Percentiles rank a stretch among this genome's conserved stretches.
Conservation (phyloP, 1,139 yeast species). For the Eremothecium sinecaudum region DNA sequence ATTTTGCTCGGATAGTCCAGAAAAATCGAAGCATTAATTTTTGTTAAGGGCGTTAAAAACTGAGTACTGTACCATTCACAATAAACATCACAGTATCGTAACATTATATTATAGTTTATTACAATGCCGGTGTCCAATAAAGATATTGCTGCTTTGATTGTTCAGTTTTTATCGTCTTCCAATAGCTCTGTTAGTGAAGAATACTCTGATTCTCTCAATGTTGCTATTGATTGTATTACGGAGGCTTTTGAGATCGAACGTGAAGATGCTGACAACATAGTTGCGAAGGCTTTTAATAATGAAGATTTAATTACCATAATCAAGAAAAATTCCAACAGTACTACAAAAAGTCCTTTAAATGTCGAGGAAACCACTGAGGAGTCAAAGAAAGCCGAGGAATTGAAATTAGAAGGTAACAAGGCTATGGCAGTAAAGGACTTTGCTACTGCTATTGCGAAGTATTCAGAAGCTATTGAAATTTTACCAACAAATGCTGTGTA, state of each 20-base stretch:
- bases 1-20: too few species aligned
- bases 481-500: slow-evolving; percentile 72
- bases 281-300: slow-evolving; percentile 39
- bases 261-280: slow-evolving; percentile 35
- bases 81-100: too few species aligned
- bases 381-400: slow-evolving; percentile 63
- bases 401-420: slow-evolving; percentile 82
- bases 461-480: slow-evolving; percentile 71
- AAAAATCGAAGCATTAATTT: too few species aligned
- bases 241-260: slow-evolving; percentile 73
- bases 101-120: too few species aligned
- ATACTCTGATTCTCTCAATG: slow-evolving; percentile 84
- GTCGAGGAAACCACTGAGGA: slow-evolving; percentile 36
- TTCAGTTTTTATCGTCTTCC: slow-evolving; percentile 57
- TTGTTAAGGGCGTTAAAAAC: too few species aligned
- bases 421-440: slow-evolving; percentile 78
- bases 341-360: slow-evolving; percentile 35
- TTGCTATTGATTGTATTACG: slow-evolving; percentile 84
- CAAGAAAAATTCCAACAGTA: slow-evolving; percentile 22
- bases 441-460: slow-evolving; percentile 59
- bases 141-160: slow-evolving; percentile 67
- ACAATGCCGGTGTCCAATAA: slow-evolving; percentile 35
- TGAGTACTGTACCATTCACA: too few species aligned
- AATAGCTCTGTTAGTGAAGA: slow-evolving; percentile 66
- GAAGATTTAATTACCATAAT: slow-evolving; percentile 43